Evolutionary conservation across 2,329 filamentous ascomycete genomes (phyloP), one percentile per base, ranked within the genome.

Genomic region (Gyromitra esculenta): DNA sequence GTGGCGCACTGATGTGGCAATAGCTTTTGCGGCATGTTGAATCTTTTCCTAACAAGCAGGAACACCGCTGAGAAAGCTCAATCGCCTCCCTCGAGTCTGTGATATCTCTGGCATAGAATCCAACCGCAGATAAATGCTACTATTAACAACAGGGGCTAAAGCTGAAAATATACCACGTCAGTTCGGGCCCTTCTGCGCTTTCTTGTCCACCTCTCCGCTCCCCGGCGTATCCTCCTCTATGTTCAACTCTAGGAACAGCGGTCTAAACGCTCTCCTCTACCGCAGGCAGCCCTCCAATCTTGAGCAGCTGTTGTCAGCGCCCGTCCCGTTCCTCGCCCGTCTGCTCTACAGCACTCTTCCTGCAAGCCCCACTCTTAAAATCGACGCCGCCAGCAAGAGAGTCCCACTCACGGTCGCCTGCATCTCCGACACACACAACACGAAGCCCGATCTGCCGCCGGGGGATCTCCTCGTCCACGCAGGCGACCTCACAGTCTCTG

Each of bases 381-480:
- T 41, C 31, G 41, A 59, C 39, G n/a, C 18, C 18, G 18, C 8
- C 18, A 57, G 50, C 35, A 69, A 37, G 85, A 85, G 72, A 85
- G 45, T 85, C 0, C 84, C 86, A 78, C 90, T 90, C 5, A 87
- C 91, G 77, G 87, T 94, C 74, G 90, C 93, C 69, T 93, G 91
- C 84, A 87, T 94, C 74, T 91, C 91, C 3, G 92, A 94, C 83
- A 94, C 91, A 1, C 91, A 93, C 83, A 92, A 92, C 81, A 73
- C 70, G 11, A 75, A 62, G n/a, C 75, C 77, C 5, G 69, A 76
- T n/a, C 86, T 93, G 0, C 91, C 92, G 0, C 86, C 86, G 35
- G 92, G 91, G 54, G 91, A 94, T 82, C 88, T 94, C 5, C 85
- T 94, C 43, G 89, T 93, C 63, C 91, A 93, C 81, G 91, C 91